phyloP scores from a whole-genome alignment of 2,329 filamentous ascomycete species.

The Pseudocercospora musae region DNA sequence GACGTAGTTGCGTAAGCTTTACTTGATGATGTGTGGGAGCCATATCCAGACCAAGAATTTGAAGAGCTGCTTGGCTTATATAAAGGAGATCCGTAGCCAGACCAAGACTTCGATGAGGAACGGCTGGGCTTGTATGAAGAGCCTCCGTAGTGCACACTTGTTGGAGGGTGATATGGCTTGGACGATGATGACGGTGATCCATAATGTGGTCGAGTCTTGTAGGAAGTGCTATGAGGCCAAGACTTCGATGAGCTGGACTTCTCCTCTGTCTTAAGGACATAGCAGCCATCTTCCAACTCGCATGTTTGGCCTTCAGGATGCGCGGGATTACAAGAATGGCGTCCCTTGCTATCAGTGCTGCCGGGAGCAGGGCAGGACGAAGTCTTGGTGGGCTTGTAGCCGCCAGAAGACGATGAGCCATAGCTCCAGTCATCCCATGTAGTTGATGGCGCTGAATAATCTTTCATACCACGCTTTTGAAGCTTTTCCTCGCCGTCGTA shows the following conservation, averaged over 20 bases:
- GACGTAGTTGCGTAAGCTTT: background rate
- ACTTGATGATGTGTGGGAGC: background rate
- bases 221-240: background rate
- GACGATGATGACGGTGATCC: background rate
- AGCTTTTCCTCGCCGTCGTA: background rate
- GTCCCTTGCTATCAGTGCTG: background rate
- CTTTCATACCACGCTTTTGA: background rate
- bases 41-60: background rate
- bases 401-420: background rate
- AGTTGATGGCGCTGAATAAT: background rate
- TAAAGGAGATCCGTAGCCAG: background rate
- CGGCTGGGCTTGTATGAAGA: background rate
- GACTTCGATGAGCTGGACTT: background rate
- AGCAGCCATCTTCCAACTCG: constrained; percentile 4
- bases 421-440: background rate
- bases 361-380: constrained; percentile 8
- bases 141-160: background rate
- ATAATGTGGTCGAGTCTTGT: background rate
- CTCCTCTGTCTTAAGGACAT: background rate
- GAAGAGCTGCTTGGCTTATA: background rate
- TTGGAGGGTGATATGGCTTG: background rate
- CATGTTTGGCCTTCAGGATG: constrained; percentile 24
- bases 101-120: background rate
- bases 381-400: background rate
- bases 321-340: constrained; percentile 26